A percentile compares a stretch with the other conserved stretches of the same genome.
These are phyloP conservation scores for Globisporangium emineosum DNA, from an alignment of 352 stramenopile species.

Conservation along the genomic window DNA sequence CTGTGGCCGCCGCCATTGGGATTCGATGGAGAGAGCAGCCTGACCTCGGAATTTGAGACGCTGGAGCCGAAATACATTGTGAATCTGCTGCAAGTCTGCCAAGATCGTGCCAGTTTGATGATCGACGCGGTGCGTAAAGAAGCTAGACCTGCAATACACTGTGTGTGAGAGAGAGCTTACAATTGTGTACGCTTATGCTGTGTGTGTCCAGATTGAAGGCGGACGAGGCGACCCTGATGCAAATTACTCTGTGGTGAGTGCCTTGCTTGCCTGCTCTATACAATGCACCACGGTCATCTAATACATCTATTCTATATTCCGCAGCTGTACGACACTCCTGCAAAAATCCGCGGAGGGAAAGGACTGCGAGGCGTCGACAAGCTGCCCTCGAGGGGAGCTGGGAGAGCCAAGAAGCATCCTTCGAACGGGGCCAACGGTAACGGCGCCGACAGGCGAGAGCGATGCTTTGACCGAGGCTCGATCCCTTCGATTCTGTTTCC, in stretches of 20 bases:
- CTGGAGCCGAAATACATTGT: conserved; percentile 60
- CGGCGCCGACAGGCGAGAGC: conserved; percentile 20
- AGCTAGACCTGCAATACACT: background rate
- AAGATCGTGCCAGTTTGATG: conserved; percentile 65
- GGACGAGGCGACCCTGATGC: conserved; percentile 60
- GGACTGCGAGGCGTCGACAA: conserved; percentile 3
- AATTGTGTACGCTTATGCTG: background rate
- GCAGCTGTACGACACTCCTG: background rate
- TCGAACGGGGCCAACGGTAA: background rate
- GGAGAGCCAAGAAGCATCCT: conserved; percentile 5
- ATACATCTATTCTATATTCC: background rate
- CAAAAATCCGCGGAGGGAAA: background rate
- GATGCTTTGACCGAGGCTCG: conserved; percentile 35
- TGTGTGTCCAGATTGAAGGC: conserved; percentile 50
- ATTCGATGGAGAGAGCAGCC: conserved; percentile 41
- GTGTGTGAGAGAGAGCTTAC: background rate
- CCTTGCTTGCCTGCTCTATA: background rate
- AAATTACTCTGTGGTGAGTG: conserved; percentile 56
- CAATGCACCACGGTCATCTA: too few relatives aligned
- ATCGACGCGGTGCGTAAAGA: conserved; percentile 56
- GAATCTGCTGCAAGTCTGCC: conserved; percentile 66
- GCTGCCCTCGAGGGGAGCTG: background rate
- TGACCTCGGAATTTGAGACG: conserved; percentile 70
- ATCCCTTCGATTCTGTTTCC: conserved; percentile 16
- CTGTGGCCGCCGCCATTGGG: conserved; percentile 60